Conservation (phyloP, 139 green algal species). For the Nannochloris sp. region DNA sequence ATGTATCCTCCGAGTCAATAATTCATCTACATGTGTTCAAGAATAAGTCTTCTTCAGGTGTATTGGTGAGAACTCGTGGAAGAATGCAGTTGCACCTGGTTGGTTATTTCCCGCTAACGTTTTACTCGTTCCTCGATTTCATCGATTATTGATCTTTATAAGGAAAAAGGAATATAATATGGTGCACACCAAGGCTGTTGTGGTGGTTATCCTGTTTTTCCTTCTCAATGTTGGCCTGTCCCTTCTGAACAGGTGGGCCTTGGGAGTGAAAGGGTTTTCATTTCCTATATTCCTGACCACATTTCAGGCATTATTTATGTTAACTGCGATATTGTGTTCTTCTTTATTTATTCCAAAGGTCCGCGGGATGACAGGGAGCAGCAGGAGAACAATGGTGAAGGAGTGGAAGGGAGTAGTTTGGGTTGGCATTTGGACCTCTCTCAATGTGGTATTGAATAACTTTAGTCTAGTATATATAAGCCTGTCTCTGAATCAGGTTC, state of each 20-base stretch:
- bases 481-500: conserved; percentile 11
- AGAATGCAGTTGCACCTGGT: too few relatives aligned
- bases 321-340: neutral
- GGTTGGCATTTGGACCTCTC: neutral
- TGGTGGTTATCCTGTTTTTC: conserved; percentile 4
- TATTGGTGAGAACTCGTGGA: too few relatives aligned
- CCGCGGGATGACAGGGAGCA: too few relatives aligned
- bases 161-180: too few relatives aligned
- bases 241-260: conserved; percentile 7
- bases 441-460: conserved; percentile 5
- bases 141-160: too few relatives aligned
- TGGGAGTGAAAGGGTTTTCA: conserved; percentile 6
- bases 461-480: conserved; percentile 6
- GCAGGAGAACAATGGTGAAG: neutral
- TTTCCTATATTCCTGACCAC: conserved; percentile 6
- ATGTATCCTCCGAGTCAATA: too few relatives aligned
- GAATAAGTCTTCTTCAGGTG: too few relatives aligned
- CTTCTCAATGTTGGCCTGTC: conserved; percentile 4
- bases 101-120: too few relatives aligned
- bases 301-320: conserved; percentile 7
- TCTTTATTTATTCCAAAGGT: too few relatives aligned
- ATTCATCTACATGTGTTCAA: too few relatives aligned
- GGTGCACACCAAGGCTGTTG: neutral
- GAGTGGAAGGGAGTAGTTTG: neutral
- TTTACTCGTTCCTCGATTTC: too few relatives aligned